A percentile compares a stretch with the other conserved stretches of the same genome.
Evolutionary conservation across 768 basidiomycete species (phyloP).

Genomic region (Hygrocybe punicea): DNA sequence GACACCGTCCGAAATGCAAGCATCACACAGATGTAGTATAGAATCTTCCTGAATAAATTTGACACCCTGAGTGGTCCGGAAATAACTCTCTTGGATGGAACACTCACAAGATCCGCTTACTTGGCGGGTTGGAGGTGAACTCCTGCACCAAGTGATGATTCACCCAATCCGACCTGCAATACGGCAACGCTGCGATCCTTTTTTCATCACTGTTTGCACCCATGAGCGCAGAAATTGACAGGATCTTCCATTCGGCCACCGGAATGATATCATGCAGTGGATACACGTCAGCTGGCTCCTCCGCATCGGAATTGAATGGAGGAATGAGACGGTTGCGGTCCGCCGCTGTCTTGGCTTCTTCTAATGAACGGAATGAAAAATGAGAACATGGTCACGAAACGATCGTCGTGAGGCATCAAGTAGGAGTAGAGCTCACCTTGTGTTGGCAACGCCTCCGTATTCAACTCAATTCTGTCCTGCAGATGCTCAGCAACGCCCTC

Average conservation of each 20-base stretch:
- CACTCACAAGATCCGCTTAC: slow-evolving; percentile 59
- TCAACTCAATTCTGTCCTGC: slow-evolving; percentile 77
- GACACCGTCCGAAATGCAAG: slow-evolving; percentile 57
- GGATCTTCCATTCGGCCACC: slow-evolving; percentile 72
- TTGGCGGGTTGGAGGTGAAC: slow-evolving; percentile 38
- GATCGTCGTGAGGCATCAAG: not conserved
- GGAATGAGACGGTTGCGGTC: slow-evolving; percentile 75
- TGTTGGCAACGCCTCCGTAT: slow-evolving; percentile 64
- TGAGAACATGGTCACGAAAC: not conserved
- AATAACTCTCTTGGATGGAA: not conserved
- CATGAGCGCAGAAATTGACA: slow-evolving; percentile 57
- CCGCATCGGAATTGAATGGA: slow-evolving; percentile 61
- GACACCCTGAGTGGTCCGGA: not conserved
- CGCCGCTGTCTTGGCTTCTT: slow-evolving; percentile 60
- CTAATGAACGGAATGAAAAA: slow-evolving; percentile 34
- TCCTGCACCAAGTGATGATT: slow-evolving; percentile 52
- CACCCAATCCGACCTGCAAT: slow-evolving; percentile 64
- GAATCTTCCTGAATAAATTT: slow-evolving; percentile 52
- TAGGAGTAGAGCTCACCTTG: slow-evolving; percentile 59
- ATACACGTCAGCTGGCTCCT: slow-evolving; percentile 70
- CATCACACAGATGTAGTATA: slow-evolving; percentile 82
- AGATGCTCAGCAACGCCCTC: slow-evolving; percentile 76
- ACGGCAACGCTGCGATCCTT: slow-evolving; percentile 57
- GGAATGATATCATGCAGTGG: slow-evolving; percentile 73
- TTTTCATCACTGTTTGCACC: slow-evolving; percentile 47